Evolutionary conservation across 805 yeast genomes (phyloP).

Genomic region (Cyberlindnera mrakii): DNA sequence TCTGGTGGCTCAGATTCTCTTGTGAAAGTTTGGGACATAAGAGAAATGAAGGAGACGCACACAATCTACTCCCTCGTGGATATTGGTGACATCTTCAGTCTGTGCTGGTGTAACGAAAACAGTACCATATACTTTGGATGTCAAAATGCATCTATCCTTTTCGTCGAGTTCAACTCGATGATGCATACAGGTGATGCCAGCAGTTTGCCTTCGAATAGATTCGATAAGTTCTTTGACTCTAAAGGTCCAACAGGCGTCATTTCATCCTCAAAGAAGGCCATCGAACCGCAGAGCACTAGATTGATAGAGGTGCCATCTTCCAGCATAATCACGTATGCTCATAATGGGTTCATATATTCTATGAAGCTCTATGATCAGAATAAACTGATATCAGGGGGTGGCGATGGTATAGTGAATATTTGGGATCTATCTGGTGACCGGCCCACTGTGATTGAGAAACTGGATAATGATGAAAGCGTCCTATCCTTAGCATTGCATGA

Average conservation of each 20-base stretch:
- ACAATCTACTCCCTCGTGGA: slow-evolving; percentile 81
- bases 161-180: slow-evolving; percentile 41
- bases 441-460: slow-evolving; percentile 26
- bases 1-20: slow-evolving; percentile 90
- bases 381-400: slow-evolving; percentile 67
- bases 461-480: slow-evolving; percentile 66
- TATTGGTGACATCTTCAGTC: slow-evolving; percentile 88
- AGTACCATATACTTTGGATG: slow-evolving; percentile 78
- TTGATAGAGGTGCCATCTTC: slow-evolving; percentile 63
- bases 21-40: slow-evolving; percentile 77
- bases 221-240: slow-evolving; percentile 85
- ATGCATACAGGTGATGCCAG: slow-evolving; percentile 25
- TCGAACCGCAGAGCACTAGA: slow-evolving; percentile 14
- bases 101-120: slow-evolving; percentile 57
- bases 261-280: not conserved
- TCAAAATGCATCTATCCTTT: slow-evolving; percentile 84
- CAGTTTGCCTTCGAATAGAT: slow-evolving; percentile 58
- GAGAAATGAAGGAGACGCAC: slow-evolving; percentile 42
- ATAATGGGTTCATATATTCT: slow-evolving; percentile 82
- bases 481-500: slow-evolving; percentile 60
- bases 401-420: slow-evolving; percentile 81
- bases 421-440: slow-evolving; percentile 48
- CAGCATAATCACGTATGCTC: slow-evolving; percentile 76
- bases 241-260: slow-evolving; percentile 67
- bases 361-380: slow-evolving; percentile 32